Conservation (phyloP, 257 asterid species). For the Nicotiana tabacum region DNA sequence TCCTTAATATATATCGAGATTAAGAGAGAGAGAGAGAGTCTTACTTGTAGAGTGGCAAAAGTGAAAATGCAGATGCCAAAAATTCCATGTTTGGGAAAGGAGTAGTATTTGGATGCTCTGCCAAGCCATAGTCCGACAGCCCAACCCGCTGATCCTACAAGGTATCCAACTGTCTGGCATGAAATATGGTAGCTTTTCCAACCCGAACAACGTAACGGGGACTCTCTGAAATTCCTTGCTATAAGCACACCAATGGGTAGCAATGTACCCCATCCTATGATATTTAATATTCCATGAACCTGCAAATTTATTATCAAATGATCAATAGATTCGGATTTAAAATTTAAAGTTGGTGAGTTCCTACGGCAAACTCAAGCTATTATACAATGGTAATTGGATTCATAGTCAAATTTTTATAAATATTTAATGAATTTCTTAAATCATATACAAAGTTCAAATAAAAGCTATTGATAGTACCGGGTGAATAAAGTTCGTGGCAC, state of each 20-base stretch:
- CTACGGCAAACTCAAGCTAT: no score
- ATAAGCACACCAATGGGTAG: constrained; percentile 53
- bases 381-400: no score
- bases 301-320: constrained; percentile 3
- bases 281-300: constrained; percentile 59
- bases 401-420: no score
- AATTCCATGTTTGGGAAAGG: constrained; percentile 30
- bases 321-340: neutral
- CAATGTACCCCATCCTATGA: constrained; percentile 61
- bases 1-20: no score
- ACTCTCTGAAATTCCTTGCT: constrained; percentile 37
- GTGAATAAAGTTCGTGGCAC: no score
- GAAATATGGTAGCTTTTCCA: constrained; percentile 32
- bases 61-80: constrained; percentile 37
- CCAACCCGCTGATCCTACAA: constrained; percentile 43
- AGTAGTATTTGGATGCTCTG: constrained; percentile 25
- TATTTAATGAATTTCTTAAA: no score
- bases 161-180: constrained; percentile 43
- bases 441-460: no score
- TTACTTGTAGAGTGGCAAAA: constrained; percentile 53
- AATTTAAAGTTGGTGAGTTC: no score
- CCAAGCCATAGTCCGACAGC: constrained; percentile 52
- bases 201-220: neutral
- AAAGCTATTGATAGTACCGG: no score
- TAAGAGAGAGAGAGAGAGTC: neutral